Conservation (phyloP, 1,139 yeast genomes). For the Yamadazyma epiphylla region DNA sequence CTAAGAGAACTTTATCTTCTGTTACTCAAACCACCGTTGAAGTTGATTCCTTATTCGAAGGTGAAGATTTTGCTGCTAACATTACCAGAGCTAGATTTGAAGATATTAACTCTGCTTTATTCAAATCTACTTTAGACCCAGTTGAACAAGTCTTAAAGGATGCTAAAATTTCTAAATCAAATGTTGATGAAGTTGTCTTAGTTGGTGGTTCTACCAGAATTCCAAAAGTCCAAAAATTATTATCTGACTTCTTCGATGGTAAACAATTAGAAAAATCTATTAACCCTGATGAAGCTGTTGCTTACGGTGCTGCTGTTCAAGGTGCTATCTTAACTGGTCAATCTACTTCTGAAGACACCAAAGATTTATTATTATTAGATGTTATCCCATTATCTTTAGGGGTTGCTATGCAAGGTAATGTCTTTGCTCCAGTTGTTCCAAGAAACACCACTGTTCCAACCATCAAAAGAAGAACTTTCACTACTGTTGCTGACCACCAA, state of each 20-base stretch:
- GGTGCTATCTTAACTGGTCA: slow-evolving; percentile 82
- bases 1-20: slow-evolving; percentile 96
- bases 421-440: slow-evolving; percentile 94
- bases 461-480: slow-evolving; percentile 92
- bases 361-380: slow-evolving; percentile 82
- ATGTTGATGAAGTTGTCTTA: slow-evolving; percentile 90
- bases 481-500: slow-evolving; percentile 96
- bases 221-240: slow-evolving; percentile 96
- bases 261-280: slow-evolving; percentile 92
- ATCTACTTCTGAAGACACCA: slow-evolving; percentile 53
- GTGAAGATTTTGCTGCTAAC: slow-evolving; percentile 93
- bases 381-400: slow-evolving; percentile 93
- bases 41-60: slow-evolving; percentile 94
- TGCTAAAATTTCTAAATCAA: slow-evolving; percentile 84
- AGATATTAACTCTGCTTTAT: slow-evolving; percentile 89
- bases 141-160: slow-evolving; percentile 97
- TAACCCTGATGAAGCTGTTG: slow-evolving; percentile 99
- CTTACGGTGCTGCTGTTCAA: slow-evolving; percentile 98
- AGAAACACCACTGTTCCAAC: slow-evolving; percentile 98
- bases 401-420: slow-evolving; percentile 97
- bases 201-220: slow-evolving; percentile 99
- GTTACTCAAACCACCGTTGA: slow-evolving; percentile 95
- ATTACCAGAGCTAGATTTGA: slow-evolving; percentile 99
- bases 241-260: slow-evolving; percentile 97
- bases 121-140: slow-evolving; percentile 95